A percentile compares a stretch with the other conserved stretches of the same genome.
These are phyloP conservation scores for Beauveria australis DNA, from an alignment of 2,329 filamentous ascomycete species.

Conservation along the genomic window DNA sequence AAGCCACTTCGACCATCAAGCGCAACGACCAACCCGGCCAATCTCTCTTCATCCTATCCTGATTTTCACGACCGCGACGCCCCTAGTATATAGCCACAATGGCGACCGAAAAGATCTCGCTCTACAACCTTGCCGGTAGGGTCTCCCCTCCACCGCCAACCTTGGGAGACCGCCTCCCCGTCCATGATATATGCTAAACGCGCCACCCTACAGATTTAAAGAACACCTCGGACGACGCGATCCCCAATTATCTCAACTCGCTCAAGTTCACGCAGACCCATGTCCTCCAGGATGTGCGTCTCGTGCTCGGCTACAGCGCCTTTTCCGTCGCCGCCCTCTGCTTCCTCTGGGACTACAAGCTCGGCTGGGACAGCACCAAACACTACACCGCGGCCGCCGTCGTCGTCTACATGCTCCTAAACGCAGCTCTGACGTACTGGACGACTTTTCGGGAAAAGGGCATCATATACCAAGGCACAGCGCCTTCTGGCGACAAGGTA, in stretches of 20 bases:
- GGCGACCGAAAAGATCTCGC: constrained; percentile 49
- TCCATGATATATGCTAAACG: too few relatives aligned
- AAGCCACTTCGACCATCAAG: constrained; percentile 14
- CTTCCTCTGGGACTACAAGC: constrained; percentile 86
- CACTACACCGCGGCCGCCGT: constrained; percentile 74
- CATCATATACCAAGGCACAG: constrained; percentile 66
- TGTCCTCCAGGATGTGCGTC: constrained; percentile 69
- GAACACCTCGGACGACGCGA: constrained; percentile 90
- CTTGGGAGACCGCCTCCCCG: neutral
- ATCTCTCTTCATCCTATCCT: neutral
- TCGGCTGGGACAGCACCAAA: constrained; percentile 83
- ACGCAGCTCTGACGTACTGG: constrained; percentile 74
- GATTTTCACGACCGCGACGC: too few relatives aligned
- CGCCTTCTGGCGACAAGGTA: constrained; percentile 60
- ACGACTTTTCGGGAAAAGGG: constrained; percentile 75
- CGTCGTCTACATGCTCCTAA: constrained; percentile 68
- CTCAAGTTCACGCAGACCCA: constrained; percentile 80
- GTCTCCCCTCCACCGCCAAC: neutral
- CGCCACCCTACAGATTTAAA: constrained; percentile 64
- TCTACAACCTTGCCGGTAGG: constrained; percentile 59
- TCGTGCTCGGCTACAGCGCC: constrained; percentile 74
- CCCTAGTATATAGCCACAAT: constrained; percentile 18
- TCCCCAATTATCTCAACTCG: constrained; percentile 85
- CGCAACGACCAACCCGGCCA: constrained; percentile 1
- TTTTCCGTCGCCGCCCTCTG: constrained; percentile 73